These are phyloP conservation scores for Glonium stellatum DNA, from an alignment of 495 filamentous ascomycete genomes.

Conservation along the genomic window DNA sequence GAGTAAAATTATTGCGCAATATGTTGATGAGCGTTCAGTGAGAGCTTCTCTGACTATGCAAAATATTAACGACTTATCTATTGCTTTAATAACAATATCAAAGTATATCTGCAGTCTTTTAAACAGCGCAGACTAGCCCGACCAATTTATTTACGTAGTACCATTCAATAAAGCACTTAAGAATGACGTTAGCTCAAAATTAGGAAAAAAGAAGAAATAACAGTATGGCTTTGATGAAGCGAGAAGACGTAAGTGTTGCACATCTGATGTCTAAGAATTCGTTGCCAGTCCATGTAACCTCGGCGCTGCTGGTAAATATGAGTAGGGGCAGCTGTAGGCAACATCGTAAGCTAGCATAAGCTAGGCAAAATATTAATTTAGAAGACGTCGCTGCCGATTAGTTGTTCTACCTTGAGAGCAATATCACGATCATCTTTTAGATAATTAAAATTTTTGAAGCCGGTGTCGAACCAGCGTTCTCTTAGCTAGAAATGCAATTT, in stretches of 20 bases:
- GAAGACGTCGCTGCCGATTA: neutral
- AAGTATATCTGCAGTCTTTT: neutral
- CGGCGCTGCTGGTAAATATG: constrained; percentile 28
- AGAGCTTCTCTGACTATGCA: constrained; percentile 84
- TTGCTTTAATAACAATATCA: constrained; percentile 5
- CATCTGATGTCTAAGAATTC: constrained; percentile 79
- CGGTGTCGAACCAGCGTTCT: neutral
- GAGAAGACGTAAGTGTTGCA: constrained; percentile 63
- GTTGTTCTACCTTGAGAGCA: too few relatives aligned
- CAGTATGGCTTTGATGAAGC: constrained; percentile 53
- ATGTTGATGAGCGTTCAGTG: too few relatives aligned
- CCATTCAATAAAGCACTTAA: constrained; percentile 75
- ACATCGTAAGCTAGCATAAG: constrained; percentile 26
- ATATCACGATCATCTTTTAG: neutral
- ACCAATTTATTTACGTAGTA: constrained; percentile 31
- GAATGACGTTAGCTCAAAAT: constrained; percentile 53
- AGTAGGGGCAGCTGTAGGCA: constrained; percentile 27
- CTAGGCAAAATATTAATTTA: constrained; percentile 32
- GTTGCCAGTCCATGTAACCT: constrained; percentile 66
- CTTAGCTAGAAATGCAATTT: neutral
- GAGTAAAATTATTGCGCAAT: constrained; percentile 56
- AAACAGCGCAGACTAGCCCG: neutral
- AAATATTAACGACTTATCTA: constrained; percentile 47
- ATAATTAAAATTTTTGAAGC: neutral
- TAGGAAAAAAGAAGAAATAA: constrained; percentile 51